Base-by-base conservation (phyloP, 768 basidiomycete genomes). In the Suillus brevipes region DNA sequence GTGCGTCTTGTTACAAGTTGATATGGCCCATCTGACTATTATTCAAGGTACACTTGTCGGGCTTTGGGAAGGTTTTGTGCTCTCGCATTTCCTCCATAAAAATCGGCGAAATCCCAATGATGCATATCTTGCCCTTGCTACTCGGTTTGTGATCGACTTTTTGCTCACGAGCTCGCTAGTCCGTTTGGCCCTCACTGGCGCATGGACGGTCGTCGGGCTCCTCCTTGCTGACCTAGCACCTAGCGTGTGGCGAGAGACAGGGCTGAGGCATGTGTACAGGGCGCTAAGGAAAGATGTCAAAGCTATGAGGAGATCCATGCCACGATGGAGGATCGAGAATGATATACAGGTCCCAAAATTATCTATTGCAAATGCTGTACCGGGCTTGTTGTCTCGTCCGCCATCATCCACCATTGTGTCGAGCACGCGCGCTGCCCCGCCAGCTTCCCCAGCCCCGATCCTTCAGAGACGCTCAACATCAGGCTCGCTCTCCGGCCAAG, bases 61-160 rank as follows among this genome's bases (percentile, higher is more conserved):
- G 7, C 78, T 92, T n/a, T 92, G 90, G 89, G 91, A 92, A 75
- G 90, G 91, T 53, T 83, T 89, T 31, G 85, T 91, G 38, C 80
- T 91, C 60, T 84, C 86, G 40, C 91, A 92, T 69, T 91, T 90
- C 73, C 75, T 90, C 68, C 83, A 83, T 65, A 89, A 89, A 73
- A 83, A 83, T 76, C 89, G 89, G 34, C 70, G 64, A 63, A 42
- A 59, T 59, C 89, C 90, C 0, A 79, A 80, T 63, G 90, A 92
- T 74, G 90, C 90, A 12, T 90, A 87, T 75, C 77, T 91, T 61
- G 88, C 84, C 14, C 85, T 86, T 65, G 87, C 78, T 37, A 84
- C 91, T 61, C 81, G 91, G 18, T 81, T 92, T 64, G 86, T 89
- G 70, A 78, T 90, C 65, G 91, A 93, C 77, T 85, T 89, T 63